phyloP scores from a whole-genome alignment of 768 basidiomycete species.

The Phlegmacium glaucopus region DNA sequence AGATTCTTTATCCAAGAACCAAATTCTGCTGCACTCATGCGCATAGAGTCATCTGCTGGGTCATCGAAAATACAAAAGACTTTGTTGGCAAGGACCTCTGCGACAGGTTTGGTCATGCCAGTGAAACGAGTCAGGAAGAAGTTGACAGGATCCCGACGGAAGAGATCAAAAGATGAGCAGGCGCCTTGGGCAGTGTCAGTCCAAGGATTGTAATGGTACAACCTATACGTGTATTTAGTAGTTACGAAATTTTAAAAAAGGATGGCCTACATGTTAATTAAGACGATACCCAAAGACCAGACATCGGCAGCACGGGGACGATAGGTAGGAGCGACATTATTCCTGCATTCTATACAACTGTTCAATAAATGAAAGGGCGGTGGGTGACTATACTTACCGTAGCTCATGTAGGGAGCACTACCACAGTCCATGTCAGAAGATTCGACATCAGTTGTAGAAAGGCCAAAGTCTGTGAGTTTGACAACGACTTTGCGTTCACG shows the following conservation, averaged over 20 bases:
- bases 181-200: constrained; percentile 84
- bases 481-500: constrained; percentile 87
- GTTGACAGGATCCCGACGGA: constrained; percentile 69
- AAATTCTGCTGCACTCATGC: constrained; percentile 80
- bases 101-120: constrained; percentile 84
- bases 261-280: constrained; percentile 87
- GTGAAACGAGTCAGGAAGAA: constrained; percentile 91
- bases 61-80: constrained; percentile 81
- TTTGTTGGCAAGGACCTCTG: constrained; percentile 77
- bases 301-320: constrained; percentile 94
- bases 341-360: constrained; percentile 79
- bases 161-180: constrained; percentile 79
- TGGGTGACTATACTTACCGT: constrained; percentile 51
- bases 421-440: constrained; percentile 98
- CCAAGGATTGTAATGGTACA: constrained; percentile 99
- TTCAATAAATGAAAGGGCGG: constrained; percentile 8
- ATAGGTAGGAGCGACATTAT: constrained; percentile 94
- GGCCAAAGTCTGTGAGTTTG: constrained; percentile 95
- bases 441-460: constrained; percentile 85
- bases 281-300: constrained; percentile 97
- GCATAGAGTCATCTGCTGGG: constrained; percentile 57
- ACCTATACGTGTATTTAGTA: constrained; percentile 41
- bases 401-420: constrained; percentile 98
- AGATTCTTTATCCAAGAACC: constrained; percentile 83
- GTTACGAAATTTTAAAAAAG: constrained; percentile 4